Evolutionary conservation across 2,329 filamentous ascomycete genomes (phyloP).

Genomic region (Lecanosticta acicola): DNA sequence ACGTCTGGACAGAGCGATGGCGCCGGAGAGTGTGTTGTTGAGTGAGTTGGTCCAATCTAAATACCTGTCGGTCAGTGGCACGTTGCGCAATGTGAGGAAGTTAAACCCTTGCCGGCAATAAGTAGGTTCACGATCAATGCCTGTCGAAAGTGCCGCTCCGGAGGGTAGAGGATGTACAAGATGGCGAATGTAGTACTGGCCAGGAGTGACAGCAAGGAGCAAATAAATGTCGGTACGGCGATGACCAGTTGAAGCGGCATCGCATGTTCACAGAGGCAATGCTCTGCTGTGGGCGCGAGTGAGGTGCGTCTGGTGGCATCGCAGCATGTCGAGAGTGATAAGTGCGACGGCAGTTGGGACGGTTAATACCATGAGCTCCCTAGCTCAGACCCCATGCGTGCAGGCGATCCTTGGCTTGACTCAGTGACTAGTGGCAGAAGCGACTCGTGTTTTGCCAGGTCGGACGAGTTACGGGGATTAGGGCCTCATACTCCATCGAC

Average conservation of each 20-base stretch:
- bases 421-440: neutral
- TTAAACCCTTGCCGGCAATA: slow-evolving; percentile 11
- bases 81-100: neutral
- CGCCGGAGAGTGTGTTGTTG: slow-evolving; percentile 42
- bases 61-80: slow-evolving; percentile 20
- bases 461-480: neutral
- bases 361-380: neutral
- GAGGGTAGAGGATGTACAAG: slow-evolving; percentile 16
- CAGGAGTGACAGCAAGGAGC: slow-evolving; percentile 16
- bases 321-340: neutral
- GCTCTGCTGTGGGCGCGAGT: neutral
- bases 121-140: slow-evolving; percentile 21
- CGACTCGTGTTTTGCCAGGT: neutral
- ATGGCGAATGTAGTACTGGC: slow-evolving; percentile 15
- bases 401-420: neutral
- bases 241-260: slow-evolving; percentile 9
- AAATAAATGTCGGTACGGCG: slow-evolving; percentile 19
- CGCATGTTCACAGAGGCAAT: neutral
- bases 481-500: no score
- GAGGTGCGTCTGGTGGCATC: neutral
- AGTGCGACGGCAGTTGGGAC: neutral
- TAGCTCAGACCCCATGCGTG: neutral
- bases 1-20: slow-evolving; percentile 30
- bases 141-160: slow-evolving; percentile 20
- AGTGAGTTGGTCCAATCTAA: slow-evolving; percentile 40